Evolutionary conservation across 148 eudicot species (phyloP), one percentile per base, ranked within the genome.

Genomic region (Persicaria maculosa): DNA sequence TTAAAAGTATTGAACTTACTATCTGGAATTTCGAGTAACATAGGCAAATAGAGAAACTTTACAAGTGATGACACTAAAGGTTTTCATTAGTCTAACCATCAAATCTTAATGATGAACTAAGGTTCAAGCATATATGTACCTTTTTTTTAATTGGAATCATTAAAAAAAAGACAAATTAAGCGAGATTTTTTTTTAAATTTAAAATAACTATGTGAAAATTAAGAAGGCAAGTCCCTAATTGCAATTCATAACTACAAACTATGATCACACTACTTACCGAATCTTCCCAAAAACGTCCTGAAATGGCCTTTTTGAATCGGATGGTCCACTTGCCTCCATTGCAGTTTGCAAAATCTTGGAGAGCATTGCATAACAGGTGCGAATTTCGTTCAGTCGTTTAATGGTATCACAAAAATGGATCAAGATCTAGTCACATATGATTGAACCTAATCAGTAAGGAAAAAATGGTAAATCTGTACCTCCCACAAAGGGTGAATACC

Each of bases 271-370:
- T n/a, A 8, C 64, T 58, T 74, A 95, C 98, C 92, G 92, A 81
- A 80, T 95, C 98, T 84, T 95, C 98, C 98, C 98, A 95, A 68
- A 88, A 95, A 71, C 98, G 91, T 73, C 98, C 92, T 68, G 98
- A 90, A 44, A 95, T 91, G 61, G 87, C 88, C 81, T 92, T 92
- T 65, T 95, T 92, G 76, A 95, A 92, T 75, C 98, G 87, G 76
- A 95, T 88, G 68, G 92, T 92, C 98, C 98, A 95, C 85, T 95
- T 95, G 45, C 98, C 98, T 74, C 98, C 98, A 82, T 85, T 90
- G 86, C 97, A 90, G 72, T 95, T 95, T 50, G 96, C 97, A 79
- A 92, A 87, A 86, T 95, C 98, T 97, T 95, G 83, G 4, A 69
- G 75, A 6, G 61, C 61, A 55, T 7, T 16, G 59, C 59, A 17